A percentile compares a stretch with the other conserved stretches of the same genome.
Evolutionary conservation across 257 asterid genomes (phyloP).

Genomic region (Striga asiatica): DNA sequence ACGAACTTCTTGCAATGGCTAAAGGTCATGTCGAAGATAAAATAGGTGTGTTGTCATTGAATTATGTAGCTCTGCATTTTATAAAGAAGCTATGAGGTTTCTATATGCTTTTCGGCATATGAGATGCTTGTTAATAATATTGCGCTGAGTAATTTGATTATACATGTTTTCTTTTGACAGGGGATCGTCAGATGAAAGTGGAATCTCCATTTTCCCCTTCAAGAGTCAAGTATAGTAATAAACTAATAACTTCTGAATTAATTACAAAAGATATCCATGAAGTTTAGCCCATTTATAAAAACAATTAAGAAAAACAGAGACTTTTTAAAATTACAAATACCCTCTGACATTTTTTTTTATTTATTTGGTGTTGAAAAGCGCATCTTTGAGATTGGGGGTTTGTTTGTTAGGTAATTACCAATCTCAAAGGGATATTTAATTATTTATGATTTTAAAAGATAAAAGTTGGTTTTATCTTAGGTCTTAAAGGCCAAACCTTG

Average conservation of each 20-base stretch:
- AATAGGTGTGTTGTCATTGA: constrained; percentile 42
- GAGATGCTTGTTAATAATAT: not conserved
- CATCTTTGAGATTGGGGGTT: not conserved
- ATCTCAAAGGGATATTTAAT: too few species aligned
- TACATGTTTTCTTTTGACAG: constrained; percentile 35
- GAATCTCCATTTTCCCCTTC: constrained; percentile 55
- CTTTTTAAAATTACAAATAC: not conserved
- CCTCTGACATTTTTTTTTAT: not conserved
- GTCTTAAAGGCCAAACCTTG: not conserved
- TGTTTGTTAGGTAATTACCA: not conserved
- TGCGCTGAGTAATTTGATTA: constrained; percentile 11
- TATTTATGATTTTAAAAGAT: not conserved
- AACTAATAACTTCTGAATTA: constrained; percentile 3
- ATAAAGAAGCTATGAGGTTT: not conserved
- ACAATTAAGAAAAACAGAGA: not conserved
- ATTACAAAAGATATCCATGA: not conserved
- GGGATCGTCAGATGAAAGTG: constrained; percentile 58
- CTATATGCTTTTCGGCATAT: too few species aligned
- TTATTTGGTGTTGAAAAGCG: not conserved
- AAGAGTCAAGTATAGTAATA: constrained; percentile 54
- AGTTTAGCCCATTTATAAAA: not conserved
- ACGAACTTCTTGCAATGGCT: constrained; percentile 78
- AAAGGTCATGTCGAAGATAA: constrained; percentile 54
- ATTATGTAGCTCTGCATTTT: not conserved
- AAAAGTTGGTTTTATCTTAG: not conserved